Evolutionary conservation across 73 alveolate genomes (phyloP).

Genomic region (Tetrahymena malaccensis): DNA sequence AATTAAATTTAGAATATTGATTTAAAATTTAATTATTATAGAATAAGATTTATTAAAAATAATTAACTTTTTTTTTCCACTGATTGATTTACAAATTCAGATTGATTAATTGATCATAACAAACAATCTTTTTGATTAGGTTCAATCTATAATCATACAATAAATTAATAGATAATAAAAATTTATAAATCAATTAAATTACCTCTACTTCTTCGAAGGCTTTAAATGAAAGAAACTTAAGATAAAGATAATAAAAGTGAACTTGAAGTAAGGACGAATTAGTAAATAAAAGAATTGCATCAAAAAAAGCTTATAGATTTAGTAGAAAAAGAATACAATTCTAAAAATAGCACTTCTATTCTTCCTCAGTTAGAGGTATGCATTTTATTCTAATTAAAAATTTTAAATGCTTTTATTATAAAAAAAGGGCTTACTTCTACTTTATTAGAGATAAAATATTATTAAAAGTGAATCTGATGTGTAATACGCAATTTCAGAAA

Average conservation of each 20-base stretch:
- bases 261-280: neutral
- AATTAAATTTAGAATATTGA: no score
- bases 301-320: neutral
- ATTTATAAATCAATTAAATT: no score
- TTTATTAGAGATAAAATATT: neutral
- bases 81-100: no score
- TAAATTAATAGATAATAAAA: no score
- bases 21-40: no score
- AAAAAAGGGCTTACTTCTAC: neutral
- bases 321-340: neutral
- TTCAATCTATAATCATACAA: neutral
- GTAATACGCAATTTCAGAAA: neutral
- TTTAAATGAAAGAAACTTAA: neutral
- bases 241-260: neutral
- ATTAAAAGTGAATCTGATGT: neutral
- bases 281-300: neutral
- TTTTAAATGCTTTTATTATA: no score
- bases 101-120: no score
- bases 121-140: no score
- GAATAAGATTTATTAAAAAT: no score
- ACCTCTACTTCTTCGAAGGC: neutral
- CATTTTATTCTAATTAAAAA: neutral
- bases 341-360: neutral
- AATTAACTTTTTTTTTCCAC: no score
- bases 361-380: neutral